Conservation (phyloP, 2,329 filamentous ascomycete species). For the Fusarium agapanthi region DNA sequence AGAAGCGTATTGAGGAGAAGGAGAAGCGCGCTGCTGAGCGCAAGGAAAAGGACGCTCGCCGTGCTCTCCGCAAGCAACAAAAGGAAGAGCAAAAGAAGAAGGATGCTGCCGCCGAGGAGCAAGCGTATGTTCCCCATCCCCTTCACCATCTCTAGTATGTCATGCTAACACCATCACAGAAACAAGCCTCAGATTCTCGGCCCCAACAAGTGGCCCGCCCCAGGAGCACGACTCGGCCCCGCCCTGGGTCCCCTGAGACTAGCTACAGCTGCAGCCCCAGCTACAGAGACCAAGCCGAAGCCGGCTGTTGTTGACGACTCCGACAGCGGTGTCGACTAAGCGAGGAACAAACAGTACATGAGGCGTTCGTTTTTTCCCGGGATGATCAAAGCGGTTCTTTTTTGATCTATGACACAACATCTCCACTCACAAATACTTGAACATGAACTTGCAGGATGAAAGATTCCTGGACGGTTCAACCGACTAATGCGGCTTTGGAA, state of each 20-base stretch:
- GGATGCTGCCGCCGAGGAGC: slow-evolving; percentile 7
- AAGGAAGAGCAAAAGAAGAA: slow-evolving; percentile 17
- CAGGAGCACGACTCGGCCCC: slow-evolving; percentile 11
- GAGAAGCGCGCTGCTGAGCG: slow-evolving; percentile 17
- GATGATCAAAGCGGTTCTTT: neutral
- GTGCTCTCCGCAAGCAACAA: slow-evolving; percentile 10
- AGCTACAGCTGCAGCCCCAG: neutral
- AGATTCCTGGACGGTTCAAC: neutral
- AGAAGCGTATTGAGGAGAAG: slow-evolving; percentile 7
- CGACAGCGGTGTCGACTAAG: slow-evolving; percentile 16
- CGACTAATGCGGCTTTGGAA: slow-evolving; percentile 17
- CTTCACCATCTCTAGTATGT: fast-evolving
- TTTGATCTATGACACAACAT: slow-evolving; percentile 10
- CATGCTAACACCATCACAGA: neutral
- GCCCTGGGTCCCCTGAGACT: slow-evolving; percentile 6
- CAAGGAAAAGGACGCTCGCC: slow-evolving; percentile 21
- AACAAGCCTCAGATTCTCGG: slow-evolving; percentile 12
- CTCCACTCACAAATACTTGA: slow-evolving; percentile 5
- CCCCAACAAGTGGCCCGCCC: slow-evolving; percentile 16
- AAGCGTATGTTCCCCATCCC: neutral
- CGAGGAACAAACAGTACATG: slow-evolving; percentile 4
- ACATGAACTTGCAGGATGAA: neutral
- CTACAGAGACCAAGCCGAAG: slow-evolving; percentile 5
- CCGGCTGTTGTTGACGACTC: neutral
- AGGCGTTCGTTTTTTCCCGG: neutral